A percentile compares a stretch with the other conserved stretches of the same genome.
These are phyloP conservation scores for Aspergillus saccharolyticus DNA, from an alignment of 495 filamentous ascomycete species.

Conservation along the genomic window DNA sequence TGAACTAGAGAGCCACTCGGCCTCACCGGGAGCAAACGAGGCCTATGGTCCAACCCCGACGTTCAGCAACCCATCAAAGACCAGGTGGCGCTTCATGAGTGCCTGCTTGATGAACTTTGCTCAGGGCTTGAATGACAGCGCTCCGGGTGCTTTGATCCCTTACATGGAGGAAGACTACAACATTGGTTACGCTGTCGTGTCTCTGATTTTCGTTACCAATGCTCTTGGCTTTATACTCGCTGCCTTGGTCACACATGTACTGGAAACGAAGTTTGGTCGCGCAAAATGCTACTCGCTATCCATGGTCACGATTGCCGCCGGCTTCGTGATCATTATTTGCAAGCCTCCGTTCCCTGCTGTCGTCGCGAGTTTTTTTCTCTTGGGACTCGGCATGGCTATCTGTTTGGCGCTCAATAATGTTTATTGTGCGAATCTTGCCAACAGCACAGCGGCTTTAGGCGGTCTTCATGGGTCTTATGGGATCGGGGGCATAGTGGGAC, in stretches of 20 bases:
- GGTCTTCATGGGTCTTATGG: slow-evolving; percentile 67
- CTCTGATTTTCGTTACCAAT: slow-evolving; percentile 74
- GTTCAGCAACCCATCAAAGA: slow-evolving; percentile 46
- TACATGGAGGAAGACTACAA: slow-evolving; percentile 67
- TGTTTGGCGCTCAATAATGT: slow-evolving; percentile 70
- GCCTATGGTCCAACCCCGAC: slow-evolving; percentile 56
- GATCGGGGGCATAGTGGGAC: slow-evolving; percentile 63
- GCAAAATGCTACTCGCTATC: slow-evolving; percentile 56
- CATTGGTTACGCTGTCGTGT: slow-evolving; percentile 70
- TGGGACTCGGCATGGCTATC: slow-evolving; percentile 62
- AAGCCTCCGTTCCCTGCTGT: slow-evolving; percentile 65
- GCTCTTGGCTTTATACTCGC: slow-evolving; percentile 72
- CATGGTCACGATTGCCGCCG: slow-evolving; percentile 43
- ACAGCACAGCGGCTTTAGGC: slow-evolving; percentile 58
- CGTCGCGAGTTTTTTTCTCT: slow-evolving; percentile 57
- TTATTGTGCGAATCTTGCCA: slow-evolving; percentile 65
- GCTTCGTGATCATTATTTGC: slow-evolving; percentile 59
- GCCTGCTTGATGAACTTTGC: slow-evolving; percentile 45
- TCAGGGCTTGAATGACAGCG: slow-evolving; percentile 58
- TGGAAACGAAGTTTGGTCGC: slow-evolving; percentile 54
- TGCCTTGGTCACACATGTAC: slow-evolving; percentile 53
- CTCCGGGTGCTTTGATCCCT: slow-evolving; percentile 68
- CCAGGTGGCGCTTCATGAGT: slow-evolving; percentile 32
- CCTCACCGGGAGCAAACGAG: slow-evolving; percentile 34
- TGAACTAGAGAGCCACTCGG: slow-evolving; percentile 51